Evolutionary conservation across 768 basidiomycete genomes (phyloP).

Genomic region (Infundibulicybe gibba): DNA sequence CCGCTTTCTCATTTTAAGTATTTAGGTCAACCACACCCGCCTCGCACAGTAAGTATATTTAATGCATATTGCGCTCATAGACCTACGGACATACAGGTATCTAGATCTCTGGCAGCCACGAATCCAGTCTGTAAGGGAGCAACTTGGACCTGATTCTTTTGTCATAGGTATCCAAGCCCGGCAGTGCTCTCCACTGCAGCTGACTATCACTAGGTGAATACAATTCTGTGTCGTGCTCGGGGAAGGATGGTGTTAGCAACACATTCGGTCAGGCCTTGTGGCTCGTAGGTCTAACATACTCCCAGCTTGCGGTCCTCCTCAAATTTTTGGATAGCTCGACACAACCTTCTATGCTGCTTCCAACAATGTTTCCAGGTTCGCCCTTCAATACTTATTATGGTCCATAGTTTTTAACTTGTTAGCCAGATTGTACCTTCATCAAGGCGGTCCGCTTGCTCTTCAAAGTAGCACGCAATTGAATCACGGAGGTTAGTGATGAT

Average conservation of each 20-base stretch:
- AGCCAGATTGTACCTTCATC: conserved; percentile 46
- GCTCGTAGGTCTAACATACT: conserved; percentile 25
- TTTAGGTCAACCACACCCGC: conserved; percentile 50
- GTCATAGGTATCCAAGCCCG: conserved; percentile 32
- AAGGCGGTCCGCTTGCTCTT: conserved; percentile 48
- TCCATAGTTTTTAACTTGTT: neutral
- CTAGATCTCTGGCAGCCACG: conserved; percentile 56
- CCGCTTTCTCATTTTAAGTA: neutral
- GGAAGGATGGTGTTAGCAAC: conserved; percentile 45
- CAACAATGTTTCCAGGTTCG: conserved; percentile 44
- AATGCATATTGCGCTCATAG: neutral
- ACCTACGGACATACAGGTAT: conserved; percentile 27
- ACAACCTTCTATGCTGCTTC: conserved; percentile 46
- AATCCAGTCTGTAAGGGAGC: conserved; percentile 40
- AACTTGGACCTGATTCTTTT: conserved; percentile 45
- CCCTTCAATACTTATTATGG: neutral
- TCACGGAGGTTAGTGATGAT: conserved; percentile 32
- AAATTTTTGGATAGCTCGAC: conserved; percentile 27
- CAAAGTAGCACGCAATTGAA: conserved; percentile 49
- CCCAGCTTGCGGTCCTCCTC: neutral
- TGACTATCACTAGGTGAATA: conserved; percentile 38
- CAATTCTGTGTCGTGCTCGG: conserved; percentile 53
- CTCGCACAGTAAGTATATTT: conserved; percentile 34
- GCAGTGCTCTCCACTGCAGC: neutral
- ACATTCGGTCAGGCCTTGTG: conserved; percentile 55